A percentile compares a stretch with the other conserved stretches of the same genome.
phyloP scores from a whole-genome alignment of 2,329 filamentous ascomycete species.

The Alternaria gaisen region DNA sequence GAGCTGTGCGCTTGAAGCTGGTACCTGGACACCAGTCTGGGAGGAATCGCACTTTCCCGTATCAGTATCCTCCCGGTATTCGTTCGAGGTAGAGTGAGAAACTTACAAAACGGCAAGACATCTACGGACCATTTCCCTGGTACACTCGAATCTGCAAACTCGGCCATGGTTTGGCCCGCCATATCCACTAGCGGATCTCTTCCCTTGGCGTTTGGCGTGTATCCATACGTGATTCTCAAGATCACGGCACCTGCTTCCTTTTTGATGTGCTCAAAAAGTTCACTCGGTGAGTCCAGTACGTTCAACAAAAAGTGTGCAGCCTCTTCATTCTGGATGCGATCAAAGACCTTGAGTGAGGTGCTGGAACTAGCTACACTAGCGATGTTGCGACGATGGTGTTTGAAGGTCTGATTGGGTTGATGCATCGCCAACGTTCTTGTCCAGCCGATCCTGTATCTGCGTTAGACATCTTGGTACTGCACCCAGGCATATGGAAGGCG shows the following conservation, averaged over 20 bases:
- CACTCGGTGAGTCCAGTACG: slow-evolving; percentile 29
- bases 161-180: slow-evolving; percentile 51
- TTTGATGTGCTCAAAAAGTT: slow-evolving; percentile 39
- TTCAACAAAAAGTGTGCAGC: slow-evolving; percentile 40
- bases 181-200: slow-evolving; percentile 57
- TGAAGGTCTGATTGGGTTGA: slow-evolving; percentile 33
- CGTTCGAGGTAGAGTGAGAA: fast-evolving
- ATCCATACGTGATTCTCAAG: slow-evolving; percentile 50
- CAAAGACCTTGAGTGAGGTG: slow-evolving; percentile 32
- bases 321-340: slow-evolving; percentile 41
- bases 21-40: slow-evolving; percentile 60
- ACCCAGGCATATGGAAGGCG: neutral
- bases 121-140: slow-evolving; percentile 60
- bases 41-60: slow-evolving; percentile 46
- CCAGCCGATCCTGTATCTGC: slow-evolving; percentile 34
- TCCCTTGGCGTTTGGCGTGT: slow-evolving; percentile 53
- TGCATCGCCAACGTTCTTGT: slow-evolving; percentile 33
- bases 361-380: slow-evolving; percentile 37
- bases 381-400: slow-evolving; percentile 37
- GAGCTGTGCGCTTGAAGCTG: slow-evolving; percentile 55
- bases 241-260: slow-evolving; percentile 42
- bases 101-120: slow-evolving; percentile 55
- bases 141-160: slow-evolving; percentile 53
- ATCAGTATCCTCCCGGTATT: neutral
- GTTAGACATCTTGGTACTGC: neutral